phyloP scores from a whole-genome alignment of 345 rosid species.

The Rhizophora apiculata region DNA sequence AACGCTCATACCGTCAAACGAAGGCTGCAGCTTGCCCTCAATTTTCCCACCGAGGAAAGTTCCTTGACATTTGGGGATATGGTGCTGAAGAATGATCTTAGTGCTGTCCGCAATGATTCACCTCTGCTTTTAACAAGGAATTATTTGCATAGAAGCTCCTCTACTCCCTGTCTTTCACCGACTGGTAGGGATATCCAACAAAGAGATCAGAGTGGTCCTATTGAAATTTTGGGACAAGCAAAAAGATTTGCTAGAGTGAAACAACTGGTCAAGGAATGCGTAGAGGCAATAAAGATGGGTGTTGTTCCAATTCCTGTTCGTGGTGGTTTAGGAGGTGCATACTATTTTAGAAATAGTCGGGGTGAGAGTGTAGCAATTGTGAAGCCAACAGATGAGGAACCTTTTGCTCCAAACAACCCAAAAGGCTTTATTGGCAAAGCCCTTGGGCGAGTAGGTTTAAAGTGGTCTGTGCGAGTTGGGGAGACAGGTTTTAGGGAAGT shows the following conservation, averaged over 20 bases:
- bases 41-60: constrained; percentile 79
- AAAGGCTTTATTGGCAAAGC: constrained; percentile 98
- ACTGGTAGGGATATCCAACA: constrained; percentile 77
- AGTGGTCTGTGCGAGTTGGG: constrained; percentile 91
- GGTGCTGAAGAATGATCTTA: constrained; percentile 84
- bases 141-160: constrained; percentile 80
- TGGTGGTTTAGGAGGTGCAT: constrained; percentile 95
- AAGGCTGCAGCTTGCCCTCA: constrained; percentile 87
- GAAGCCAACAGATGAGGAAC: constrained; percentile 99
- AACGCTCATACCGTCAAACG: constrained; percentile 90
- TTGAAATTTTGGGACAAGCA: constrained; percentile 81
- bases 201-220: constrained; percentile 77
- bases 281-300: constrained; percentile 81
- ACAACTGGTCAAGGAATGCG: constrained; percentile 59
- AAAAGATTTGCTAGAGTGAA: constrained; percentile 45
- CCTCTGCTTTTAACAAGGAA: constrained; percentile 86
- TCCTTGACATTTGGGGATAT: constrained; percentile 79
- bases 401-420: constrained; percentile 97
- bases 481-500: constrained; percentile 97
- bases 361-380: constrained; percentile 88
- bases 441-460: constrained; percentile 91
- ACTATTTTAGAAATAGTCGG: constrained; percentile 68
- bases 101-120: constrained; percentile 83
- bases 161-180: constrained; percentile 98
- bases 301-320: constrained; percentile 75